phyloP scores from a whole-genome alignment of 306 rosid genomes.

The Senna tora region DNA sequence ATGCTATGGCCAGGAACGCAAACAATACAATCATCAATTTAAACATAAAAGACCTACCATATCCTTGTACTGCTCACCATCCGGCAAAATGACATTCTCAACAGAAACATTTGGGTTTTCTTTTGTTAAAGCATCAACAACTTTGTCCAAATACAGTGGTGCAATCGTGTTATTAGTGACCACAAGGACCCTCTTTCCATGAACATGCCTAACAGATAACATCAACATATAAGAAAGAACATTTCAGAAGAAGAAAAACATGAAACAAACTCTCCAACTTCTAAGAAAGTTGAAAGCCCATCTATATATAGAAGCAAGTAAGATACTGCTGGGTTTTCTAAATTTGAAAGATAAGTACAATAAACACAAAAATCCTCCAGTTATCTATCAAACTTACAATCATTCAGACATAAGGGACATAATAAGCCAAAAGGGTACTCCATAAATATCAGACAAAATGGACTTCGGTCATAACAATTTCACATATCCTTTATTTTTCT shows the following conservation, averaged over 20 bases:
- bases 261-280: background rate
- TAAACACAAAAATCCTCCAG: background rate
- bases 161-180: slow-evolving; percentile 81
- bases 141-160: slow-evolving; percentile 83
- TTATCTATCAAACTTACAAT: background rate
- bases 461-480: background rate
- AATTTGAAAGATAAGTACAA: background rate
- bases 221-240: background rate
- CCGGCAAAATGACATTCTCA: slow-evolving; percentile 80
- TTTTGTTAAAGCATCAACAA: slow-evolving; percentile 70
- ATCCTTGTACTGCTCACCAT: slow-evolving; percentile 90
- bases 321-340: background rate
- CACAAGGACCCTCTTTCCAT: slow-evolving; percentile 91
- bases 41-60: slow-evolving; percentile 59
- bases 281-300: background rate
- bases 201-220: slow-evolving; percentile 68
- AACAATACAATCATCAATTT: slow-evolving; percentile 11
- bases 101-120: slow-evolving; percentile 85
- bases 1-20: slow-evolving; percentile 19
- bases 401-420: too few relatives aligned
- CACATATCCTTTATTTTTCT: background rate
- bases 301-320: background rate
- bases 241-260: background rate
- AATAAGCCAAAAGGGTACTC: background rate
- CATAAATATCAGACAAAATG: background rate